Percentiles rank a stretch among this genome's conserved stretches.
These are phyloP conservation scores for Exsudoporus floridanus DNA, from an alignment of 1,284 basidiomycete genomes.

Conservation along the genomic window DNA sequence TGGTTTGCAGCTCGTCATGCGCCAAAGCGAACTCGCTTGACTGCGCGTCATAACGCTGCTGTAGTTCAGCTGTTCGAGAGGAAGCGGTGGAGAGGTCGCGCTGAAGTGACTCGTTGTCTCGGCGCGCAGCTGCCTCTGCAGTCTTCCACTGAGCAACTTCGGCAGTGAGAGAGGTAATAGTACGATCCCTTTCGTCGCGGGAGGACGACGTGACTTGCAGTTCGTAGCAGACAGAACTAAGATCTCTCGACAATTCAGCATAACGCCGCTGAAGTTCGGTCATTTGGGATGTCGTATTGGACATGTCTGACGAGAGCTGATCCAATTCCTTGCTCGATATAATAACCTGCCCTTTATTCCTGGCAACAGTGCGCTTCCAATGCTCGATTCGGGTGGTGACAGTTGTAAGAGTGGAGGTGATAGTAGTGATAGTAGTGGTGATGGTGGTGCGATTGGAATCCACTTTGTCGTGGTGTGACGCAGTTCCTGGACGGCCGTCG, in stretches of 20 bases:
- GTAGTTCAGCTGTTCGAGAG: neutral
- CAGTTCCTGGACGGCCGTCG: neutral
- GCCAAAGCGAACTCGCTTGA: neutral
- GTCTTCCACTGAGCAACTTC: neutral
- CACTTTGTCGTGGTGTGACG: neutral
- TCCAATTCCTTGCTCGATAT: constrained; percentile 15
- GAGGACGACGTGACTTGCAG: neutral
- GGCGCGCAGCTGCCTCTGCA: neutral
- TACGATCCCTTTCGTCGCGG: constrained; percentile 3
- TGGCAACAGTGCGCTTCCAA: neutral
- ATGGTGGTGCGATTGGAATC: neutral
- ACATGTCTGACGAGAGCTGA: constrained; percentile 2
- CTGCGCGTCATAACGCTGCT: neutral
- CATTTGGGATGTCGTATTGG: neutral
- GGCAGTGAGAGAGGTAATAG: neutral
- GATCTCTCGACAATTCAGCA: neutral
- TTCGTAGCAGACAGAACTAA: neutral
- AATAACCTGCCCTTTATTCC: neutral
- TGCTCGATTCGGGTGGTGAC: constrained; percentile 1
- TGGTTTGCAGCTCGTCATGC: neutral
- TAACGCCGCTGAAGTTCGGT: neutral
- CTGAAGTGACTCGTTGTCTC: neutral
- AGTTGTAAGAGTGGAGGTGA: constrained; percentile 3
- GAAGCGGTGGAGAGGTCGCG: neutral
- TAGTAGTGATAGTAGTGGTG: neutral